A percentile compares a stretch with the other conserved stretches of the same genome.
Evolutionary conservation across 2,329 filamentous ascomycete species (phyloP).

Genomic region (Verticillium zaregamsianum): DNA sequence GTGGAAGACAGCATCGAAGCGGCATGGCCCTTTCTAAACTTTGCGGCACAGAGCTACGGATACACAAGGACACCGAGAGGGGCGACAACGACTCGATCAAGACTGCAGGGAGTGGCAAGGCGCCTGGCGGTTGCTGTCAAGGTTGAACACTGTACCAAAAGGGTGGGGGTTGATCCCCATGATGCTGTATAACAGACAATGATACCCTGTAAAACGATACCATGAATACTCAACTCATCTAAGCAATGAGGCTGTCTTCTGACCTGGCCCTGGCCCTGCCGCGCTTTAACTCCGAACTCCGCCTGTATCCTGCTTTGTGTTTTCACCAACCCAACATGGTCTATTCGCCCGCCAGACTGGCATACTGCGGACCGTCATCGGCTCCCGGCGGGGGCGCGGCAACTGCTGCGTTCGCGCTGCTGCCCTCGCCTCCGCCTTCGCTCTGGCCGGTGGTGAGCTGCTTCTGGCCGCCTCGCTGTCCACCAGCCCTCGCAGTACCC

Average conservation of each 20-base stretch:
- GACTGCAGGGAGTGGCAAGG: slow-evolving; percentile 39
- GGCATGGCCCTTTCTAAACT: neutral
- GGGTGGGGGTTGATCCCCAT: neutral
- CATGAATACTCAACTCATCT: neutral
- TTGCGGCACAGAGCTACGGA: slow-evolving; percentile 62
- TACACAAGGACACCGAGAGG: slow-evolving; percentile 86
- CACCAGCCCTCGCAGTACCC: slow-evolving; percentile 25
- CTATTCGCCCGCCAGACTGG: slow-evolving; percentile 79
- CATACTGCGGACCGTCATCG: slow-evolving; percentile 71
- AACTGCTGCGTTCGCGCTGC: slow-evolving; percentile 30
- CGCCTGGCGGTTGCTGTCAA: slow-evolving; percentile 25
- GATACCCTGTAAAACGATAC: slow-evolving; percentile 11
- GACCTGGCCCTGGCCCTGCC: slow-evolving; percentile 4
- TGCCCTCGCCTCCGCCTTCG: neutral
- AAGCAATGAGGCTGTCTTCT: neutral
- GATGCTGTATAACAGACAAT: slow-evolving; percentile 8
- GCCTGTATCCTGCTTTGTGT: neutral
- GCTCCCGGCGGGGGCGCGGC: slow-evolving; percentile 72
- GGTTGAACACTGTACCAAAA: neutral
- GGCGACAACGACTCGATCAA: slow-evolving; percentile 93
- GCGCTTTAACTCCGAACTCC: slow-evolving; percentile 1
- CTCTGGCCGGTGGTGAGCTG: slow-evolving; percentile 5
- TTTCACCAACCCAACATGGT: slow-evolving; percentile 2
- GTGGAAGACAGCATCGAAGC: slow-evolving; percentile 21
- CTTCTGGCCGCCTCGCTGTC: slow-evolving; percentile 10